Evolutionary conservation across 192 early-diverging fungal species (phyloP).

Genomic region (Chytriomyces sp.): DNA sequence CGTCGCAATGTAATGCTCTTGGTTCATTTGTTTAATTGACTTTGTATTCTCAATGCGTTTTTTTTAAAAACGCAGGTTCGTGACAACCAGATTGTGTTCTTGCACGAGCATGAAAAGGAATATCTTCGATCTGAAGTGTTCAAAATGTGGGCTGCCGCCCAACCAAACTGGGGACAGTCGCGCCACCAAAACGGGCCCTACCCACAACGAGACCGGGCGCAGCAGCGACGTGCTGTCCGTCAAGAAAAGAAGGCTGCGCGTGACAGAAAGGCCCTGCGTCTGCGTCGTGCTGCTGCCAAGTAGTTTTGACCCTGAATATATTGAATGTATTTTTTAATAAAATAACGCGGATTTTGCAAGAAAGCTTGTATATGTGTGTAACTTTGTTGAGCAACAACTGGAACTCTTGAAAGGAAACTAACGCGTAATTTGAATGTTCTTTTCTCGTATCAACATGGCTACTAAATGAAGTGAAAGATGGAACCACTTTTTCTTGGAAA

Average conservation of each 20-base stretch:
- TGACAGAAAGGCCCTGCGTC: slow-evolving; percentile 20
- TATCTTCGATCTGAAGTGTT: neutral
- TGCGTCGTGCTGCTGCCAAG: neutral
- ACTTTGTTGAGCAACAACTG: too few species aligned
- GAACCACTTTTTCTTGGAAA: too few species aligned
- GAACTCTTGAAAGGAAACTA: too few species aligned
- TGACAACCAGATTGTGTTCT: neutral
- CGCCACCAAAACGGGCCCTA: slow-evolving; percentile 21
- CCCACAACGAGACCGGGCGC: neutral
- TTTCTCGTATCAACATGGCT: too few species aligned
- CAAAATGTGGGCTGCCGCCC: slow-evolving; percentile 3
- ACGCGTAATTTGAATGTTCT: too few species aligned
- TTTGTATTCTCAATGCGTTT: neutral
- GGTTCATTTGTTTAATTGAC: neutral
- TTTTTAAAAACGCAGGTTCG: neutral
- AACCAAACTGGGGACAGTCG: slow-evolving; percentile 6
- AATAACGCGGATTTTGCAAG: too few species aligned
- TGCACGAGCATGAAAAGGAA: neutral
- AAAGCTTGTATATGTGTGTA: too few species aligned
- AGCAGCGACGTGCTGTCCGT: slow-evolving; percentile 5
- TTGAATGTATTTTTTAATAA: too few species aligned
- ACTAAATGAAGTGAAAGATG: too few species aligned
- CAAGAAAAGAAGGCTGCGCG: slow-evolving; percentile 18
- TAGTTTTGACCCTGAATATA: too few species aligned
- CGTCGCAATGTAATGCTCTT: neutral